Evolutionary conservation across 305 asterid genomes (phyloP).

Genomic region (Fraxinus platypoda): DNA sequence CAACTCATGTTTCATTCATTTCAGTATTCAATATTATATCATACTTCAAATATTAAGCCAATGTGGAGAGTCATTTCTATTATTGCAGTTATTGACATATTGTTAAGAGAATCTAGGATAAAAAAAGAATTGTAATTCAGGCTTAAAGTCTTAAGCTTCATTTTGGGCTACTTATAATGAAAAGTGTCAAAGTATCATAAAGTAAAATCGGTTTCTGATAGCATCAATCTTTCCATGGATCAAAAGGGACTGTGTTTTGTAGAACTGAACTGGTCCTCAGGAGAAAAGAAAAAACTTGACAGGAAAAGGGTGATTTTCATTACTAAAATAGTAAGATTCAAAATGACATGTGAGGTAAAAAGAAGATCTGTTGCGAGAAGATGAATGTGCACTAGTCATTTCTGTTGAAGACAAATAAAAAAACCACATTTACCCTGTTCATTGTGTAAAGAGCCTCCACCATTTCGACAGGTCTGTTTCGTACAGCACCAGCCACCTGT

Average conservation of each 20-base stretch:
- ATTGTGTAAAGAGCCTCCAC: conserved; percentile 84
- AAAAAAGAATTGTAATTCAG: background rate
- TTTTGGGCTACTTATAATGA: background rate
- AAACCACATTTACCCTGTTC: conserved; percentile 59
- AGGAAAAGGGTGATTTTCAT: conserved; percentile 3
- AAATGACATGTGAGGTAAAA: conserved; percentile 3
- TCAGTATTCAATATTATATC: background rate
- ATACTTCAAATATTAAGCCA: conserved; percentile 6
- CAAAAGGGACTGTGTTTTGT: conserved; percentile 6
- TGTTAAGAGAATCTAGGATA: conserved; percentile 11
- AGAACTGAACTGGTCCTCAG: conserved; percentile 17
- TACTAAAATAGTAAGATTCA: background rate
- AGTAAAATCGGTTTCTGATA: background rate
- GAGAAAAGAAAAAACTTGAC: background rate
- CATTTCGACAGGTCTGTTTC: conserved; percentile 73
- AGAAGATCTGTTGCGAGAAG: conserved; percentile 15
- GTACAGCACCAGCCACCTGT: conserved; percentile 73
- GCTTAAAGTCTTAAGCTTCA: background rate
- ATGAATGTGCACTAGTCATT: conserved; percentile 3
- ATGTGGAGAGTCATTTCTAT: conserved; percentile 15
- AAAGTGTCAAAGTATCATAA: conserved; percentile 6
- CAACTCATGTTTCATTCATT: conserved; percentile 16
- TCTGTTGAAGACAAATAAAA: conserved; percentile 10
- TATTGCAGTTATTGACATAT: conserved; percentile 13
- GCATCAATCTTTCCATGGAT: conserved; percentile 5